Evolutionary conservation across 257 asterid species (phyloP).

Genomic region (Fraxinus cuspidata): DNA sequence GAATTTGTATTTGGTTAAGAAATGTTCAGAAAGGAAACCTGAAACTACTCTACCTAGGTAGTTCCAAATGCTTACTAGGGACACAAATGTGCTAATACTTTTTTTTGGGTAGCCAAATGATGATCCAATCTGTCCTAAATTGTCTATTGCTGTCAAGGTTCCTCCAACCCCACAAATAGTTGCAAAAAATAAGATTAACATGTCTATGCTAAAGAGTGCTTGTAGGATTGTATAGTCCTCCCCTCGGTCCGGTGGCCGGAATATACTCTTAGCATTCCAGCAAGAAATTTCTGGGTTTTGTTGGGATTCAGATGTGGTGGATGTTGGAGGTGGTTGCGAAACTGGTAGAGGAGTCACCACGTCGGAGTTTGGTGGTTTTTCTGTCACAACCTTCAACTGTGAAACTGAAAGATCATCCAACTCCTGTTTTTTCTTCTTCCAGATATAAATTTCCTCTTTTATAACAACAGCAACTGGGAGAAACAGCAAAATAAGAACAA

Average conservation of each 20-base stretch:
- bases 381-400: conserved; percentile 31
- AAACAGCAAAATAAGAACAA: conserved; percentile 33
- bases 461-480: conserved; percentile 35
- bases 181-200: conserved; percentile 57
- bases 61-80: conserved; percentile 86
- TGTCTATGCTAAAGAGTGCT: conserved; percentile 67
- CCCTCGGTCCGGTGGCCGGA: conserved; percentile 64
- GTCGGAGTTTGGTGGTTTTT: conserved; percentile 14
- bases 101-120: conserved; percentile 63
- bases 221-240: conserved; percentile 78
- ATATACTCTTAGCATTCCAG: conserved; percentile 48
- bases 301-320: not conserved
- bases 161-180: conserved; percentile 87
- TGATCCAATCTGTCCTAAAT: conserved; percentile 62
- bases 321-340: not conserved
- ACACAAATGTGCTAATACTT: conserved; percentile 72
- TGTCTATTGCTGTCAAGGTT: conserved; percentile 75
- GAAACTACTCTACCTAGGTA: conserved; percentile 70
- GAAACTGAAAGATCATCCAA: conserved; percentile 26
- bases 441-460: conserved; percentile 31
- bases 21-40: conserved; percentile 63
- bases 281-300: conserved; percentile 47
- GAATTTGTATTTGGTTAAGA: conserved; percentile 53
- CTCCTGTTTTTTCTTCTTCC: conserved; percentile 23
- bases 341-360: not conserved